A percentile compares a stretch with the other conserved stretches of the same genome.
Conservation (phyloP, 2,329 filamentous ascomycete genomes). For the Phaeosphaeria sp. region DNA sequence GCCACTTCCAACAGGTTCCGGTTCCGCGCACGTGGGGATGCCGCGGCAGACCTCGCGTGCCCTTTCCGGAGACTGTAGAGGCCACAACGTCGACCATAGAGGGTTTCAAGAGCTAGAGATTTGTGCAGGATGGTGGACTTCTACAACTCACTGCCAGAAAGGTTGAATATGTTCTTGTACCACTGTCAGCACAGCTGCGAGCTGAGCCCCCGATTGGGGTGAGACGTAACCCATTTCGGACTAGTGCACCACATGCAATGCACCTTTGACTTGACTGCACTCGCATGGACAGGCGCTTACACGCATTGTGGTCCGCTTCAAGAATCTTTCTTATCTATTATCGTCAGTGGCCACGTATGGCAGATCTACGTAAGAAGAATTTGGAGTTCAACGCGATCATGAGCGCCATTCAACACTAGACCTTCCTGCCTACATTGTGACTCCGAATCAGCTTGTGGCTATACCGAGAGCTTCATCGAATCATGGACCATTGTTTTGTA, state of each 20-base stretch:
- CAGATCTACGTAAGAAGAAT: not conserved
- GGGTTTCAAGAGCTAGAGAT: not conserved
- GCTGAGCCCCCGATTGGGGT: not conserved
- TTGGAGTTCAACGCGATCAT: no score
- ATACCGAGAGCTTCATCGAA: no score
- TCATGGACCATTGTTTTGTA: no score
- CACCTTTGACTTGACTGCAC: not conserved
- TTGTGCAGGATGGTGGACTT: not conserved
- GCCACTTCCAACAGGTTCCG: slow-evolving; percentile 3
- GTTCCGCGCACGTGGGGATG: slow-evolving; percentile 12
- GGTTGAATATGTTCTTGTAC: not conserved
- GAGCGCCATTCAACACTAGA: no score
- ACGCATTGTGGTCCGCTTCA: not conserved
- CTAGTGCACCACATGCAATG: not conserved
- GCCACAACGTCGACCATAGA: not conserved
- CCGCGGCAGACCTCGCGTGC: not conserved
- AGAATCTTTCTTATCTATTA: not conserved
- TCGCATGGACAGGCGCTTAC: not conserved
- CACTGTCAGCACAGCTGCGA: not conserved
- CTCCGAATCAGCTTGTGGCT: no score
- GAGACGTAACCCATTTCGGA: not conserved
- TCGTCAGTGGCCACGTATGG: not conserved
- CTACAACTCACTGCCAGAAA: not conserved
- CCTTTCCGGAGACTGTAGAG: not conserved
- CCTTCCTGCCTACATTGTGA: no score